Evolutionary conservation across 2,329 filamentous ascomycete genomes (phyloP), one percentile per base, ranked within the genome.

Genomic region (Alternaria ethzedia): DNA sequence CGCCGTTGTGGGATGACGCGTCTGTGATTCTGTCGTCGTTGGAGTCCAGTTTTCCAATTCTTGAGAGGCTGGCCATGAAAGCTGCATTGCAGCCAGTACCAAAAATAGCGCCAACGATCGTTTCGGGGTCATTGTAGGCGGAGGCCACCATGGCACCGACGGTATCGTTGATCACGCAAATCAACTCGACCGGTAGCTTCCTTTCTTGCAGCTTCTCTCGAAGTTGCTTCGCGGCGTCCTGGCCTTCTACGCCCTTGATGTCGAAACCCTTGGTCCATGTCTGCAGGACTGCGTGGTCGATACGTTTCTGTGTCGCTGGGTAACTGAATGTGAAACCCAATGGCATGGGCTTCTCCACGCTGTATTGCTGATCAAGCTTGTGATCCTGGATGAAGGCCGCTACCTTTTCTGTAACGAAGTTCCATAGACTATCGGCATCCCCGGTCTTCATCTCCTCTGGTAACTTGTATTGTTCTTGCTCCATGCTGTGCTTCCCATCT

Each of bases 251-350:
- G 43, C 93, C 94, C 25, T 89, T 87, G 80, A 98, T 97, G 78
- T 97, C 94, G 77, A 97, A 97, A 3, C 95, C 95, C 85, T 98
- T 98, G 71, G 95, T 97, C 95, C 95, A 98, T 72, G 94, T 90
- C 82, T 97, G 94, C 61, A 97, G 86, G 43, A 97, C 87, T 71
- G 94, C 95, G 80, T 97, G 92, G 72, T 97, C 93, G 75, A 97
- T 94, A 82, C 94, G 95, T 73, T 96, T 89, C 81, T 97, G 95
- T 0, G 92, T 96, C 15, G 94, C 94, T 3, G 95, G 95, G 80
- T 97, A 97, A 5, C 93, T 97, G 83, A 98, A 98, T 49, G 95
- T 97, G 84, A 97, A 97, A 75, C 95, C 95, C 7, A 97, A 87
- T 8, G 93, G 92, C 59, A 94, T 84, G 72, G 87, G 88, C 23